phyloP scores from a whole-genome alignment of 768 basidiomycete species.

The Amanita inopinata region DNA sequence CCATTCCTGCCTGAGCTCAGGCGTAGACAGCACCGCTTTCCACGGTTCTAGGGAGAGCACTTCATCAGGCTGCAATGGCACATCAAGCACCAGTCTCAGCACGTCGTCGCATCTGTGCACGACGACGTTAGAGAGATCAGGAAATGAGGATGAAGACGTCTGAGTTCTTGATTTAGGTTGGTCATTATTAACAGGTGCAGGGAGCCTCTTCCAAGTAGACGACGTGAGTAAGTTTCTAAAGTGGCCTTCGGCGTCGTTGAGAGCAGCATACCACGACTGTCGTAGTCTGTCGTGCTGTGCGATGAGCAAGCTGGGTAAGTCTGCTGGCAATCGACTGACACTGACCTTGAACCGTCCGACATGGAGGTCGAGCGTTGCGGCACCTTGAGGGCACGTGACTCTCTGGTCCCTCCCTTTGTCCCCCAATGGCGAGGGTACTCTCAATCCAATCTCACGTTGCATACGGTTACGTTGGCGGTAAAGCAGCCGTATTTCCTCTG shows the following conservation, averaged over 20 bases:
- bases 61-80: constrained; percentile 51
- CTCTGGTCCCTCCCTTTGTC: no score
- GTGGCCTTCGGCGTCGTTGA: constrained; percentile 64
- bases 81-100: constrained; percentile 75
- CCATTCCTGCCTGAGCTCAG: constrained; percentile 86
- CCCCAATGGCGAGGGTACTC: constrained; percentile 58
- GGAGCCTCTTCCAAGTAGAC: constrained; percentile 73
- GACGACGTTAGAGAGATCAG: constrained; percentile 62
- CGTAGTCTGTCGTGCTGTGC: constrained; percentile 42
- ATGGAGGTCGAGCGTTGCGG: not conserved
- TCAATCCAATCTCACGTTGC: constrained; percentile 92
- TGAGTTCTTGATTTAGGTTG: constrained; percentile 54
- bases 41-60: constrained; percentile 60
- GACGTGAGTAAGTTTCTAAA: constrained; percentile 75
- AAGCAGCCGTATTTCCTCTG: constrained; percentile 67
- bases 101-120: constrained; percentile 80
- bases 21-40: constrained; percentile 75
- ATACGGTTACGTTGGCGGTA: constrained; percentile 88
- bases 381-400: not conserved
- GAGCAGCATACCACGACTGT: constrained; percentile 72
- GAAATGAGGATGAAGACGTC: constrained; percentile 36
- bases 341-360: constrained; percentile 10
- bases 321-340: not conserved
- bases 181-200: no score
- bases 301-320: not conserved